Base-by-base conservation (phyloP, 2,329 filamentous ascomycete genomes). In the Xylaria sp. region DNA sequence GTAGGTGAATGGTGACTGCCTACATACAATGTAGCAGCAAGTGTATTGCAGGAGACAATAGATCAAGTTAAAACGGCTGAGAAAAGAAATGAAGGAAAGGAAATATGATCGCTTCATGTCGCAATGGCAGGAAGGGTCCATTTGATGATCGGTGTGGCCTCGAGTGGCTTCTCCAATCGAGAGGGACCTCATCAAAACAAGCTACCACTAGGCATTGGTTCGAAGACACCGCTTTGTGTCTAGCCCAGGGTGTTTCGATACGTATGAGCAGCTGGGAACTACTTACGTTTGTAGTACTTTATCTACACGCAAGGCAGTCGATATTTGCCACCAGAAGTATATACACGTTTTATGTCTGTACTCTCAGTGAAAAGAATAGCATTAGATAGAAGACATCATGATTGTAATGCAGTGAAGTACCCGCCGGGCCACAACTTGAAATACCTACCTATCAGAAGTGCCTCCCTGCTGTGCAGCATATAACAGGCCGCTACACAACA, bases 31-130 rank as follows among this genome's bases (percentile, higher is more conserved):
- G 58, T 34, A 20, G 39, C 34, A 20, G 15, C 39, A 34, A 20
- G 46, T 18, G 39, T 15, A 39, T 57, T 64, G 51, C 13, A 51
- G 46, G 50, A 52, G 46, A 50, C 41, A 50, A 67, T 44, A 54
- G 59, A 66, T 66, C 67, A 66, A 63, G 54, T 50, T 41, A 41
- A 63, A 25, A 54, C 32, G 51, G 37, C 62, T 58, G 65, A 62
- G 56, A 63, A 70, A 62, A 55, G 51, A 32, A n/a, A 64, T n/a
- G 65, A 58, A 52, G 55, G 68, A 64, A 68, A 28, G 52, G 46
- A 58, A 48, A 65, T 50, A 28, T 62, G 64, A 70, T 66, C 60
- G 58, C 62, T 54, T 50, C 34, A 57, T 55, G 54, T 56, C n/a
- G 66, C 32, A 58, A 65, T 41, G 44, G 51, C 51, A 61, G 62